Evolutionary conservation across 1,284 basidiomycete species (phyloP), one percentile per base, ranked within the genome.

Genomic region (Volvariella volvacea): DNA sequence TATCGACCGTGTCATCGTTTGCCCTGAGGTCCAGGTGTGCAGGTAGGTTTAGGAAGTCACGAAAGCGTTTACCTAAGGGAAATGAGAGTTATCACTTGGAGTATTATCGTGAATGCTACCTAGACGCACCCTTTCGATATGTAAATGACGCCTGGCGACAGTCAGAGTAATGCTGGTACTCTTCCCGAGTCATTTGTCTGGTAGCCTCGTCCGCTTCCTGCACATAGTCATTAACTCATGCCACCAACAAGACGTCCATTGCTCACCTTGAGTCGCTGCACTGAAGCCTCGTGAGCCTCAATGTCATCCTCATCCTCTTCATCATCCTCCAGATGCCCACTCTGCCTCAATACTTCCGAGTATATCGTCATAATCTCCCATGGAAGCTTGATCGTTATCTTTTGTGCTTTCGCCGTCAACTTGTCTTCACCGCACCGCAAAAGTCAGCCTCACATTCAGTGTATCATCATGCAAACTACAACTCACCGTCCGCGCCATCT

Each of bases 131-230:
- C 80, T 96, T 96, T 41, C 92, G 83, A 62, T 95, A 97, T 0
- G 94, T 96, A 64, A 98, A 99, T 8, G 91, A 92, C 0, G 95
- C 95, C 64, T 97, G 93, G 43, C 95, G 79, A 67, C 94, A 97
- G 58, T 97, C 93, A 1, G 93, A 93, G 61, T 98, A 99, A 59
- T 96, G 92, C 50, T 94, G 89, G 60, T 98, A 98, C 57, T 98
- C 92, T 59, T 97, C 93, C 51, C 90, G 76, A 0, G 92, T 96
- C 95, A 98, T 98, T 63, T 91, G 80, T 42, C 91, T 78, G 0
- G 95, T 98, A 3, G 92, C 88, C 55, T 96, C 91, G 61, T 98
- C 94, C 3, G 92, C 92, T 74, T 94, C 91, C 80, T 92, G 59
- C 7, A 40, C 34, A 19, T 19, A 28, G 31, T 15, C 25, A 12